Evolutionary conservation across 345 rosid species (phyloP).

Genomic region (Theobroma cacao): DNA sequence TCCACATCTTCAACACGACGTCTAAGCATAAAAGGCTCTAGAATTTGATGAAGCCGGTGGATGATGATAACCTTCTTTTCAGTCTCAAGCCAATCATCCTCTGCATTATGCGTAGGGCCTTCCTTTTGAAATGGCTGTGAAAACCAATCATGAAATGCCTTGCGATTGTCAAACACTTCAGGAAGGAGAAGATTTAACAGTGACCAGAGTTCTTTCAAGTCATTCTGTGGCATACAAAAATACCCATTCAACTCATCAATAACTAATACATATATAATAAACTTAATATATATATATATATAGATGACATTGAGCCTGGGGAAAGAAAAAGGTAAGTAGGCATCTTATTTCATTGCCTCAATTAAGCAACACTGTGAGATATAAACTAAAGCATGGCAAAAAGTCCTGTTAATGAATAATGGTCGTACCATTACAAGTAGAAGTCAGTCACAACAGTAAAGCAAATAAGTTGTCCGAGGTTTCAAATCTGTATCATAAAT

Average conservation of each 20-base stretch:
- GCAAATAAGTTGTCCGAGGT: neutral
- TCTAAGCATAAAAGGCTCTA: slow-evolving; percentile 99
- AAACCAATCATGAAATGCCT: slow-evolving; percentile 99
- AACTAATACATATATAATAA: neutral
- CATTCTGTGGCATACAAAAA: slow-evolving; percentile 64
- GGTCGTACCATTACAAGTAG: neutral
- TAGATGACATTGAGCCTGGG: neutral
- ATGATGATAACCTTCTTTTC: slow-evolving; percentile 98
- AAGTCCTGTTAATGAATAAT: neutral
- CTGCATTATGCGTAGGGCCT: slow-evolving; percentile 71
- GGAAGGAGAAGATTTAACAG: slow-evolving; percentile 97
- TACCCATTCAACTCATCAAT: neutral
- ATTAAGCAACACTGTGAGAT: neutral
- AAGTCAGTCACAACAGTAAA: neutral
- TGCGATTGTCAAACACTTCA: slow-evolving; percentile 97
- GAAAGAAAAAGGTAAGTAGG: neutral
- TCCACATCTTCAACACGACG: slow-evolving; percentile 99
- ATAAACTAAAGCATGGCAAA: neutral
- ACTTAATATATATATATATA: too few relatives aligned
- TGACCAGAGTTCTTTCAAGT: slow-evolving; percentile 99
- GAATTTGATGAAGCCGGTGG: slow-evolving; percentile 98
- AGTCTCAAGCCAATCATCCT: slow-evolving; percentile 99
- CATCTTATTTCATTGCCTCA: neutral
- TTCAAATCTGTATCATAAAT: neutral
- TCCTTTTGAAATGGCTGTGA: slow-evolving; percentile 98